Conservation (phyloP, 148 eudicot species). For the Silene latifolia region DNA sequence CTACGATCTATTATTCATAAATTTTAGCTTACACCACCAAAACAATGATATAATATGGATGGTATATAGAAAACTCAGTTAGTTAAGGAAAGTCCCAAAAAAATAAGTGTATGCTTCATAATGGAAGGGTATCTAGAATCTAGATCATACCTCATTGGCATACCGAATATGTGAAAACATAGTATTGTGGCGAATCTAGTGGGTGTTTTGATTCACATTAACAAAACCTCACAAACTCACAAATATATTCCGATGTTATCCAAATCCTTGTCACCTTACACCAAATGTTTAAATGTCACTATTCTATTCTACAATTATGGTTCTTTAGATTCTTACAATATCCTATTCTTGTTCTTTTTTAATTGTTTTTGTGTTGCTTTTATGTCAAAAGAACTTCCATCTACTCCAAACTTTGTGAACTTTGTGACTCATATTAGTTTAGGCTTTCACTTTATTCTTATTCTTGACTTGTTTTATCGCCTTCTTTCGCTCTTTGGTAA, state of each 20-base stretch:
- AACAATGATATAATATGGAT: too few relatives aligned
- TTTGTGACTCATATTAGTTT: constrained; percentile 11
- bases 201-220: constrained; percentile 6
- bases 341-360: background rate
- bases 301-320: background rate
- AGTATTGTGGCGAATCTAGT: constrained; percentile 28
- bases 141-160: background rate
- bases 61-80: too few relatives aligned
- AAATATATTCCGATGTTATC: constrained; percentile 23
- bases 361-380: constrained; percentile 3
- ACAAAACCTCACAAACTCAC: background rate
- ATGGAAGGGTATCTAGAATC: background rate
- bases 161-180: constrained; percentile 6
- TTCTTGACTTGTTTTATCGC: background rate
- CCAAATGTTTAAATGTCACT: background rate
- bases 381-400: constrained; percentile 18
- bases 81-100: too few relatives aligned
- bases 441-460: background rate
- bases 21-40: too few relatives aligned
- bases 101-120: background rate
- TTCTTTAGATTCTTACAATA: background rate
- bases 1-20: too few relatives aligned
- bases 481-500: too few relatives aligned
- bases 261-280: constrained; percentile 8
- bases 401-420: constrained; percentile 19